Evolutionary conservation across 352 stramenopile species (phyloP), one percentile per base, ranked within the genome.

Genomic region (Pythium folliculosum): DNA sequence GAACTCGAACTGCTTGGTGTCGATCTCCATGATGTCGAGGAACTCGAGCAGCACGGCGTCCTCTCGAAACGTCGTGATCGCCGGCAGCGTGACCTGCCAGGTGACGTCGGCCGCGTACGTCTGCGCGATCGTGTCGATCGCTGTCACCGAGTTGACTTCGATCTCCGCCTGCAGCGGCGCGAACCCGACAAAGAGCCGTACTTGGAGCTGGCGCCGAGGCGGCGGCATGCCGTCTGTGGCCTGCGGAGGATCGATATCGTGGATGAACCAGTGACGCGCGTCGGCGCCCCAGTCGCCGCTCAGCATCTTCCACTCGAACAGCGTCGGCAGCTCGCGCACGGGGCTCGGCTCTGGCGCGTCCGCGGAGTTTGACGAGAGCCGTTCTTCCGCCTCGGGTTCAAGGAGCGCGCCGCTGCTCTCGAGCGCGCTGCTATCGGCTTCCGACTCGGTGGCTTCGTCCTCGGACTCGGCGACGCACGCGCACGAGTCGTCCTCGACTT

Each of bases 251-350:
- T 78, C 73, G n/a, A 84, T 51, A 19, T 80, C 69, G 22, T 77
- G 80, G 38, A 86, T 68, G 49, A 89, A 89, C 78, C 80, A 89
- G 57, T 85, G 80, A 7, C 59, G 69, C 16, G 56, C 51, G 57
- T 76, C 52, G 7, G 19, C 37, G 6, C 75, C 74, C 76, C 77
- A 89, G 23, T 66, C 70, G 8, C 77, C 80, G 0, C 83, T 63
- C 55, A 84, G 65, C 78, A 89, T 89, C 57, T 83, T 86, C 80
- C 80, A 89, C 13, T 76, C 64, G 40, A 89, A 89, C 2, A 86
- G 25, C 19, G 69, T 75, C 14, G 67, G 40, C 51, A 63, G 27
- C 27, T 32, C 27, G 27, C 59, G 49, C 7, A 37, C 21, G 19
- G 61, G 12, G 0, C 50, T 60, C 1, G 38, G 21, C 2, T 27